A percentile compares a stretch with the other conserved stretches of the same genome.
Conservation (phyloP, 83 land plant species). For the Picea mariana region DNA sequence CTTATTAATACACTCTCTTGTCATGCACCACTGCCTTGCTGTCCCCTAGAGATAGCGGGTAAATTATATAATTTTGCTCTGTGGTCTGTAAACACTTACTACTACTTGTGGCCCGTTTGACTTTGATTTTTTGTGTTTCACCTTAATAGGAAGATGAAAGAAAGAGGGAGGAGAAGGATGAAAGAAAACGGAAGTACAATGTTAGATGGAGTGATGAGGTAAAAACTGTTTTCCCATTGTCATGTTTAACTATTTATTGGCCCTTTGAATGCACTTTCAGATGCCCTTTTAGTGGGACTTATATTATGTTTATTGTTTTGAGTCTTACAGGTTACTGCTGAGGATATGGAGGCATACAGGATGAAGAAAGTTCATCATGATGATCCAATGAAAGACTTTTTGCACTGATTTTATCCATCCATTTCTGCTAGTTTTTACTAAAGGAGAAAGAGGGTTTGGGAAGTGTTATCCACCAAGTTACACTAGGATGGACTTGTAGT, state of each 20-base stretch:
- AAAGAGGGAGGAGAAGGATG: slow-evolving; percentile 81
- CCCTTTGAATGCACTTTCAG: background rate
- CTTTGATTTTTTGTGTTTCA: slow-evolving; percentile 1
- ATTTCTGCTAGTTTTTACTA: background rate
- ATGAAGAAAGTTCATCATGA: slow-evolving; percentile 44
- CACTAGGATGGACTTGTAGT: no score
- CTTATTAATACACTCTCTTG: no score
- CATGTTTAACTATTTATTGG: background rate
- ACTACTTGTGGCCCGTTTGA: background rate
- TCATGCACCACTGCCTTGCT: background rate
- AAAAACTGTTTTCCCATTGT: background rate
- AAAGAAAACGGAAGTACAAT: slow-evolving; percentile 85
- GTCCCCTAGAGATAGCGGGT: background rate
- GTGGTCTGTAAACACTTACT: background rate
- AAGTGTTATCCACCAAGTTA: no score
- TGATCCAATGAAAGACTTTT: slow-evolving; percentile 50
- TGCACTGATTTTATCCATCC: slow-evolving; percentile 13
- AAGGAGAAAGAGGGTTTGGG: background rate
- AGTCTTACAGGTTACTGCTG: slow-evolving; percentile 36
- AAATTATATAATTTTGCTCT: background rate
- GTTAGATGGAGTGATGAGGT: slow-evolving; percentile 86
- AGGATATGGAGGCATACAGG: slow-evolving; percentile 50
- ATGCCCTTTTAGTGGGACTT: background rate
- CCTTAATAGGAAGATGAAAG: slow-evolving; percentile 79
- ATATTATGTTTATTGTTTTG: slow-evolving; percentile 14